A percentile compares a stretch with the other conserved stretches of the same genome.
Conservation (phyloP, 2,329 filamentous ascomycete genomes). For the Coccinonectria pachysandricola region DNA sequence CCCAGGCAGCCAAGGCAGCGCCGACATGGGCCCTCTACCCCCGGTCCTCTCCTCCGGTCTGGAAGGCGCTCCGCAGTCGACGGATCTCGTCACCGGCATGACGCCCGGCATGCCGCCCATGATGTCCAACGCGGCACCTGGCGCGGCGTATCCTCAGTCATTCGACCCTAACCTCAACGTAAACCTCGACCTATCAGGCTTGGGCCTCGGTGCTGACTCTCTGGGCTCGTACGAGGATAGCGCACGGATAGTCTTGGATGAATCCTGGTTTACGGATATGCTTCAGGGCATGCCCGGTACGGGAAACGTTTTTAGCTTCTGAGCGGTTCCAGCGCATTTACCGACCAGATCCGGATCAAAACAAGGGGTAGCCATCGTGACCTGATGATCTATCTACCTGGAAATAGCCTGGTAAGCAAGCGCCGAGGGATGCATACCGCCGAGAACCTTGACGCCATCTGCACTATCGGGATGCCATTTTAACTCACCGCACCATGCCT, state of each 20-base stretch:
- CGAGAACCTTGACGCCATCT: too few species aligned
- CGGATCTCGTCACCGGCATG: slow-evolving; percentile 18
- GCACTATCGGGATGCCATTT: too few species aligned
- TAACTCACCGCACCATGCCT: too few species aligned
- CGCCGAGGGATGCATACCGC: too few species aligned
- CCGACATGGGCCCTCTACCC: slow-evolving; percentile 3
- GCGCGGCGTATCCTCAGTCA: slow-evolving; percentile 2
- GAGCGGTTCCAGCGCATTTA: too few species aligned
- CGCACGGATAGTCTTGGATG: slow-evolving; percentile 27
- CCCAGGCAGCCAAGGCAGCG: neutral
- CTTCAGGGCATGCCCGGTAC: slow-evolving; percentile 26
- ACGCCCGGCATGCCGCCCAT: slow-evolving; percentile 14
- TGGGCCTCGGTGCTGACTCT: slow-evolving; percentile 17
- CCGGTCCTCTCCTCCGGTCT: slow-evolving; percentile 6
- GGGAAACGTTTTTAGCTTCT: slow-evolving; percentile 26
- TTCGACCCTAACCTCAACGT: slow-evolving; percentile 12
- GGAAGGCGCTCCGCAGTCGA: slow-evolving; percentile 8
- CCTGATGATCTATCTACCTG: too few species aligned
- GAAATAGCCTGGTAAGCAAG: too few species aligned
- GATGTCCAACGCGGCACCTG: slow-evolving; percentile 5
- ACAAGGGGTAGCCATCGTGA: too few species aligned
- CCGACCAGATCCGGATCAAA: too few species aligned
- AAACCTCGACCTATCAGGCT: slow-evolving; percentile 19
- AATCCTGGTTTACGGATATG: slow-evolving; percentile 30
- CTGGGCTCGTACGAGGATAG: slow-evolving; percentile 23